phyloP scores from a whole-genome alignment of 1,284 basidiomycete species.

The Flammula alnicola region DNA sequence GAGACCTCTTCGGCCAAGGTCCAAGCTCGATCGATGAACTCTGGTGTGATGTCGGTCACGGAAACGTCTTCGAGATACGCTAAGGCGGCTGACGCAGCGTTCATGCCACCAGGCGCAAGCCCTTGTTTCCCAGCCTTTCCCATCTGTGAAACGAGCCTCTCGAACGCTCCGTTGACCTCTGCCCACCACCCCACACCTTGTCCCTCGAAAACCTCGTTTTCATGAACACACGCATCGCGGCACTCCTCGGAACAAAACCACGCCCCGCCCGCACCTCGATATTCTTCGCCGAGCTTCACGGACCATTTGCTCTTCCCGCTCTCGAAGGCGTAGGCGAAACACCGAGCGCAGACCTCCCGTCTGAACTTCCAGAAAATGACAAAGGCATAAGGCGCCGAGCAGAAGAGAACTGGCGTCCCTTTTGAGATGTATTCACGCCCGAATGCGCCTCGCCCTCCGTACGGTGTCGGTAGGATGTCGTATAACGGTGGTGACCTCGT shows the following conservation, averaged over 20 bases:
- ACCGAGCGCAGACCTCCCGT: conserved; percentile 66
- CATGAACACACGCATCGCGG: conserved; percentile 47
- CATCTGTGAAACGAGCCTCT: conserved; percentile 22
- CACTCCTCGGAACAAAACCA: conserved; percentile 62
- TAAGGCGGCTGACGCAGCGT: conserved; percentile 1
- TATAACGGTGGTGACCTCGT: conserved; percentile 19
- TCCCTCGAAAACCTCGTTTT: conserved; percentile 36
- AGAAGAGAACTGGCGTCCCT: conserved; percentile 46
- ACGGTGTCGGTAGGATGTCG: conserved; percentile 38
- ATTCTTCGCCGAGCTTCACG: conserved; percentile 29
- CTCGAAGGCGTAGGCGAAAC: conserved; percentile 64
- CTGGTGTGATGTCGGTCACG: conserved; percentile 19
- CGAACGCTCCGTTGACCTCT: conserved; percentile 37
- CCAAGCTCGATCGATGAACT: conserved; percentile 27
- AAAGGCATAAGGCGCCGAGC: conserved; percentile 48
- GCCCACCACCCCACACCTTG: conserved; percentile 35
- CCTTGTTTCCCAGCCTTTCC: conserved; percentile 18
- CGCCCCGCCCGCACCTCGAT: conserved; percentile 20
- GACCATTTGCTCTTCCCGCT: conserved; percentile 47
- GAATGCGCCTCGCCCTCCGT: conserved; percentile 60
- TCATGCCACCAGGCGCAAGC: too few species aligned
- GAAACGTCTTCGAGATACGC: conserved; percentile 22
- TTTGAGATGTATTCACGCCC: conserved; percentile 44
- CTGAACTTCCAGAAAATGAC: conserved; percentile 59
- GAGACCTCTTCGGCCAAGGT: conserved; percentile 19